Conservation (phyloP, 129 eudicot genomes). For the Cynara cardunculus region DNA sequence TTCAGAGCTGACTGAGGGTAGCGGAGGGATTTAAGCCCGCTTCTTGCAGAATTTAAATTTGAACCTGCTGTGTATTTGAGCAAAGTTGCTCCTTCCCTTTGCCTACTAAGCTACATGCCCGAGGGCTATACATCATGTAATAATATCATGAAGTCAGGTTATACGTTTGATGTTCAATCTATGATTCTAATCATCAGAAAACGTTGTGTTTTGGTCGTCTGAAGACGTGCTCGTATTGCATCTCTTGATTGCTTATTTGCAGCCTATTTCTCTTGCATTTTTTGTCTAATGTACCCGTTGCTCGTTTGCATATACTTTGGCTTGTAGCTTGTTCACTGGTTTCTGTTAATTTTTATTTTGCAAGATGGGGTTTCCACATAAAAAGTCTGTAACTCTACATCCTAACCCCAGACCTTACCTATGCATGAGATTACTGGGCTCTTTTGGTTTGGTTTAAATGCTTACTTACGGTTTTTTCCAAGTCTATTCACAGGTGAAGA, state of each 20-base stretch:
- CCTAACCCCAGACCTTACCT: background rate
- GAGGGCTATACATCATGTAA: background rate
- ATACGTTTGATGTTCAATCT: slow-evolving; percentile 2
- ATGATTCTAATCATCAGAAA: background rate
- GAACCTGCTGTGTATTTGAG: background rate
- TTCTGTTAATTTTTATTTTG: background rate
- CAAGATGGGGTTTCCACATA: background rate
- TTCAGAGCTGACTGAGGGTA: background rate
- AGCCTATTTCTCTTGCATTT: background rate
- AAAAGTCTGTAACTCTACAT: background rate
- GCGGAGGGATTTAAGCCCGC: background rate
- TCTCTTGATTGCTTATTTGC: background rate
- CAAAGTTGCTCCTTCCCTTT: background rate
- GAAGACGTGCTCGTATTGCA: background rate
- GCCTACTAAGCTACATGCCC: background rate
- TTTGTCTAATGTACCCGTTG: background rate
- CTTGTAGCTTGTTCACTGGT: background rate
- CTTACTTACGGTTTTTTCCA: background rate
- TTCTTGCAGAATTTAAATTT: background rate
- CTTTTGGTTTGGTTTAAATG: background rate
- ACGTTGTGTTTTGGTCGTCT: background rate
- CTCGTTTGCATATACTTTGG: background rate
- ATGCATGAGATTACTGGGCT: background rate
- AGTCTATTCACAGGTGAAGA: slow-evolving; percentile 32
- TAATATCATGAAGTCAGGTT: background rate